These are phyloP conservation scores for Tympanopsis confertula DNA, from an alignment of 2,329 filamentous ascomycete species.

Conservation along the genomic window DNA sequence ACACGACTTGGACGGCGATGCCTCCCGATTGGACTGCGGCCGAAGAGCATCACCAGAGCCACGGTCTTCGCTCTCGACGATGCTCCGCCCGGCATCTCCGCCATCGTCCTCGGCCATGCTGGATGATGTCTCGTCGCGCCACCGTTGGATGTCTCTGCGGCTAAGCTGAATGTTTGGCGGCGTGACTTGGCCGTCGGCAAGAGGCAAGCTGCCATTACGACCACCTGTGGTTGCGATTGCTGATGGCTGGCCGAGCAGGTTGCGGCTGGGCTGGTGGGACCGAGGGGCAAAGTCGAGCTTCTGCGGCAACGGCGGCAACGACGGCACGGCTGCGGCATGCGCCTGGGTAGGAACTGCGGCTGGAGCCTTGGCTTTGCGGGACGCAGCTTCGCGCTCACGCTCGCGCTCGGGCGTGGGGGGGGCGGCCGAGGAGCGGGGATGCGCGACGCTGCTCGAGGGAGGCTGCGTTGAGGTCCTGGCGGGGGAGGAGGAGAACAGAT, in stretches of 20 bases:
- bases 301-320: slow-evolving; percentile 25
- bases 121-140: slow-evolving; percentile 21
- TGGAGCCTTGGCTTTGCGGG: slow-evolving; percentile 6
- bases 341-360: slow-evolving; percentile 19
- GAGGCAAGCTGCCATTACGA: too few species aligned
- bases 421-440: slow-evolving; percentile 4
- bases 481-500: slow-evolving; percentile 22
- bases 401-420: slow-evolving; percentile 4
- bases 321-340: slow-evolving; percentile 4
- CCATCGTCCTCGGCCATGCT: not conserved
- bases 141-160: slow-evolving; percentile 25
- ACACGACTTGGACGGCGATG: slow-evolving; percentile 43
- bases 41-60: slow-evolving; percentile 28
- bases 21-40: slow-evolving; percentile 36
- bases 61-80: slow-evolving; percentile 23
- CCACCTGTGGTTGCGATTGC: slow-evolving; percentile 9
- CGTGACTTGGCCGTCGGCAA: slow-evolving; percentile 9
- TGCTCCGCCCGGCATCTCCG: slow-evolving; percentile 21
- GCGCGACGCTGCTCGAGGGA: slow-evolving; percentile 4
- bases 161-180: slow-evolving; percentile 28
- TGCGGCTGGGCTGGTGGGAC: slow-evolving; percentile 17
- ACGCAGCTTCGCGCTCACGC: slow-evolving; percentile 1
- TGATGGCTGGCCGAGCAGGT: slow-evolving; percentile 25
- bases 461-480: slow-evolving; percentile 6
- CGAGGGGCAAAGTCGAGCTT: slow-evolving; percentile 37